Evolutionary conservation across 768 basidiomycete genomes (phyloP), one percentile per base, ranked within the genome.

Genomic region (Sporobolomyces phaffii): DNA sequence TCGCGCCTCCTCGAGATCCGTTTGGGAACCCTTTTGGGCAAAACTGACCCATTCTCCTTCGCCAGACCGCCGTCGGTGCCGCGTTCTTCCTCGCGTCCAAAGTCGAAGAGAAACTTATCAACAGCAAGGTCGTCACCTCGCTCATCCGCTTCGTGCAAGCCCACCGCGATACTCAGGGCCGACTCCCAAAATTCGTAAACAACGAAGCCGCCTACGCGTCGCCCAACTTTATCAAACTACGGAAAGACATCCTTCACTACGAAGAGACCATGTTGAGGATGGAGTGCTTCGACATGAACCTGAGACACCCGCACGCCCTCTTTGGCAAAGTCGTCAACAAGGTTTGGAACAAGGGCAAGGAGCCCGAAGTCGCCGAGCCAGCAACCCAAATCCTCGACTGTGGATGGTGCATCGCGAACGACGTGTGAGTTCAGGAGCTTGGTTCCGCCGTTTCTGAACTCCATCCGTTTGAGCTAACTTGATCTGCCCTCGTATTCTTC

Each of bases 11-110:
- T n/a, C 38, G 4, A 13, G 17, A 34, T 33, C 13, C 31, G 29
- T 15, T 11, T 28, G 11, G 14, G 28, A 51, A 9, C 31, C 29
- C 9, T 14, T 20, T 51, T 13, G 33, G 33, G 34, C 51, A 49
- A 26, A 56, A 28, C 49, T 11, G n/a, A 28, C 24, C 24, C 29
- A 2, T 26, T 40, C 26, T 8, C 20, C 34, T 17, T 15, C 18
- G 20, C 6, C 64, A 77, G 76, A 38, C 68, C 43, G 64, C 73
- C n/a, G 75, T 75, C 6, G 65, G 72, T 7, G 76, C 77, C 2
- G 68, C 75, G 7, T 48, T 75, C n/a, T 78, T 77, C 72, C 70
- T 78, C 56, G 75, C 76, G 0, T 65, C 68, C 43, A 78, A 78
- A 61, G 69, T 74, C 17, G 77, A 76, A 51, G 77, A 78, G 52